Base-by-base conservation (phyloP, 345 rosid genomes). In the Conringia planisiliqua region DNA sequence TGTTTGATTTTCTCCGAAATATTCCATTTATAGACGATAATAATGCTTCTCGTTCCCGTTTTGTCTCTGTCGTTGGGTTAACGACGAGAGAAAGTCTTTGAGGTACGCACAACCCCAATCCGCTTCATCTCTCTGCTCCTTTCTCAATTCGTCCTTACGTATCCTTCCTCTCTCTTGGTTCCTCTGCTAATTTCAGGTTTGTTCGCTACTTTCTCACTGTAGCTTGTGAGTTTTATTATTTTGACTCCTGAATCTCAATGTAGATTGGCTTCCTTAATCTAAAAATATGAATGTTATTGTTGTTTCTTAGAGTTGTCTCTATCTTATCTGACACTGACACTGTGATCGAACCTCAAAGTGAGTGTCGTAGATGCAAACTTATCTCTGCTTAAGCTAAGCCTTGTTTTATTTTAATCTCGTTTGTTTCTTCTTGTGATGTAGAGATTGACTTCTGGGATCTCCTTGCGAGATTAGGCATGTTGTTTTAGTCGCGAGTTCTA, bases 71-170 rank as follows among this genome's bases (percentile, higher is more conserved):
- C 77, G 13, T 18, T 10, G 29, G 30, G 63, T 48, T 18, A 0
- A 59, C 35, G 75, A 38, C 33, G 46, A 63, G 43, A 64, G 58
- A 6, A 32, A 24, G 11, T 51, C 46, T 66, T 36, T 57, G 17
- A 68, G 66, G 73, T 73, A 70, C 85, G 83, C 86, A 77, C 86
- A 79, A 58, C 58, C 57, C 74, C 83, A 73, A 79, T 84, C 83
- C 65, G 16, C 62, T 73, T 76, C 81, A 4, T 46, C 44, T 50
- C 60, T 42, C 54, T 16, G 35, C 59, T 27, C 58, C 51, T 69
- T 61, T 55, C 42, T 35, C 72, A 58, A 46, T 57, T 57, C 43
- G 17, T 72, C 54, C 10, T 36, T 60, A 10, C 39, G n/a, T 43
- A 26, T 20, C 33, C 18, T 40, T 10, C n/a, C 44, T 62, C 20